Conservation (phyloP, 2,329 filamentous ascomycete species). For the Colletotrichum chlorophyti region DNA sequence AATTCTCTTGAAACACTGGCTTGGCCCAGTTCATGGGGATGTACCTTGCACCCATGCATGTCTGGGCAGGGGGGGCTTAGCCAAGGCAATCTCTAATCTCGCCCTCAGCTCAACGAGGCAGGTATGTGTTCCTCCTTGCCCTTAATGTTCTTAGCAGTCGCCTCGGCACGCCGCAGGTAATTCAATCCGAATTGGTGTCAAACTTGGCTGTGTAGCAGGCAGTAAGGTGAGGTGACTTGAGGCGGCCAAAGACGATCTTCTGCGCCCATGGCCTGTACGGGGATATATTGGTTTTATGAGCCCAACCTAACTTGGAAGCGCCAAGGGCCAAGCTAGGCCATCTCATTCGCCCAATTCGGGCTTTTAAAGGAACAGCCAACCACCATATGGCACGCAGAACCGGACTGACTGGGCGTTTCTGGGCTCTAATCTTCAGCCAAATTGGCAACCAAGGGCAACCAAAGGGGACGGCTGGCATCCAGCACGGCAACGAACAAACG, state of each 20-base stretch:
- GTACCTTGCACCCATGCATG: slow-evolving; percentile 27
- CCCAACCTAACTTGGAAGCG: slow-evolving; percentile 7
- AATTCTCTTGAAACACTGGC: slow-evolving; percentile 23
- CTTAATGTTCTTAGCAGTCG: background rate
- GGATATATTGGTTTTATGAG: slow-evolving; percentile 1
- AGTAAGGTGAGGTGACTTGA: too few relatives aligned
- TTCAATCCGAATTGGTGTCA: too few relatives aligned
- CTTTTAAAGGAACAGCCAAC: slow-evolving; percentile 14
- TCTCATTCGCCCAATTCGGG: background rate
- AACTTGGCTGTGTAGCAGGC: too few relatives aligned
- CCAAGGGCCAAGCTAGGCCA: slow-evolving; percentile 20
- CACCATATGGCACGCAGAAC: slow-evolving; percentile 17
- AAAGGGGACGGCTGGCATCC: slow-evolving; percentile 5
- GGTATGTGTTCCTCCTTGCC: slow-evolving; percentile 1
- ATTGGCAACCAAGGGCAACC: slow-evolving; percentile 11
- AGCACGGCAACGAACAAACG: background rate
- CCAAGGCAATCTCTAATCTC: slow-evolving; percentile 3
- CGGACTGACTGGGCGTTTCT: slow-evolving; percentile 26
- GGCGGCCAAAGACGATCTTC: too few relatives aligned
- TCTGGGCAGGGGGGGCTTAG: slow-evolving; percentile 3
- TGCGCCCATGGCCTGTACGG: too few relatives aligned
- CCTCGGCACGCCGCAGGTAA: too few relatives aligned
- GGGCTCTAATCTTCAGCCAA: slow-evolving; percentile 29
- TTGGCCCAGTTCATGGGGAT: slow-evolving; percentile 6
- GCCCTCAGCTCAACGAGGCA: background rate